These are phyloP conservation scores for Bombardia bombarda DNA, from an alignment of 495 filamentous ascomycete species.

Conservation along the genomic window DNA sequence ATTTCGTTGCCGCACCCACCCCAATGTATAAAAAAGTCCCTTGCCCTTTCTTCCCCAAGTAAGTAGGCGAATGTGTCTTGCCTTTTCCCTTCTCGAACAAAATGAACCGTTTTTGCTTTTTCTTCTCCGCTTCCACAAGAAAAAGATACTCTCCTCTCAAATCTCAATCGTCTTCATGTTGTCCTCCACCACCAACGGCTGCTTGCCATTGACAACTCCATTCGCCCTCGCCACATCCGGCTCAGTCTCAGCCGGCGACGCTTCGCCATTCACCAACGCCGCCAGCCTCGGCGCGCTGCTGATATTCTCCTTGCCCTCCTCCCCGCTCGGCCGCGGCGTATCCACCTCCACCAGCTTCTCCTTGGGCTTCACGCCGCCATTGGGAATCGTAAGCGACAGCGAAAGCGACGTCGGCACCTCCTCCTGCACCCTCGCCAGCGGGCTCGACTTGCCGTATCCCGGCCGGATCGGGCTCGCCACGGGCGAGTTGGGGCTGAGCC, in stretches of 20 bases:
- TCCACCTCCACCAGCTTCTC: constrained; percentile 39
- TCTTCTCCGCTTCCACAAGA: constrained; percentile 5
- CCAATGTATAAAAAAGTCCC: too few relatives aligned
- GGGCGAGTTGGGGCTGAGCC: constrained; percentile 44
- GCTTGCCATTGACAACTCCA: constrained; percentile 21
- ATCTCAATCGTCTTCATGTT: constrained; percentile 57
- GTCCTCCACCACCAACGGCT: constrained; percentile 31
- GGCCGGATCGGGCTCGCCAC: constrained; percentile 44
- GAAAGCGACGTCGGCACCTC: constrained; percentile 24
- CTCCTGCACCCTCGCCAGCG: constrained; percentile 45
- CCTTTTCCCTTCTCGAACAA: too few relatives aligned
- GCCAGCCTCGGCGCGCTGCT: constrained; percentile 14
- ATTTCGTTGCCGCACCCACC: too few relatives aligned
- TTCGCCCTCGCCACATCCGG: background rate
- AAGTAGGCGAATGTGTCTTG: too few relatives aligned
- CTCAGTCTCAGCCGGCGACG: constrained; percentile 13
- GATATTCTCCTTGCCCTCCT: constrained; percentile 28
- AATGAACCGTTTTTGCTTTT: too few relatives aligned
- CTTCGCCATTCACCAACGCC: constrained; percentile 23
- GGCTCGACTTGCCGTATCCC: constrained; percentile 42
- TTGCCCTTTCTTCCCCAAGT: too few relatives aligned
- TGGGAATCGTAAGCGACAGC: constrained; percentile 13
- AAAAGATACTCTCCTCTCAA: constrained; percentile 19
- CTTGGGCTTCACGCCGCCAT: constrained; percentile 5
- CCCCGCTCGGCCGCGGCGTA: constrained; percentile 42